These are phyloP conservation scores for Claviceps capensis DNA, from an alignment of 2,329 filamentous ascomycete genomes.

Conservation along the genomic window DNA sequence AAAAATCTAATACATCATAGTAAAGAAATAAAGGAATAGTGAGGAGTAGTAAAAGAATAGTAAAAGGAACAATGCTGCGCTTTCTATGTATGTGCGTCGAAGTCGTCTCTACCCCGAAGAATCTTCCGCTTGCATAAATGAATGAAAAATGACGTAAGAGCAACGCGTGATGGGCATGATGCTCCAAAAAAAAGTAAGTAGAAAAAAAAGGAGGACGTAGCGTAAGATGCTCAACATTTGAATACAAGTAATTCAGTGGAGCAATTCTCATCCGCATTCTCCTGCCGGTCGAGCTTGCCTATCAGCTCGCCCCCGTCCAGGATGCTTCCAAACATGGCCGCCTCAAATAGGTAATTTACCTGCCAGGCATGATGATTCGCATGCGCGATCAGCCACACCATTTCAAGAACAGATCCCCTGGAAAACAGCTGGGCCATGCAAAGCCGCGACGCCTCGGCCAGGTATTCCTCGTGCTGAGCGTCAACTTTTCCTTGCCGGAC, in stretches of 20 bases:
- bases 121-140: no score
- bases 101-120: no score
- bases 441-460: conserved; percentile 7
- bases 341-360: conserved; percentile 18
- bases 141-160: no score
- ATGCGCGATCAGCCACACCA: conserved; percentile 11
- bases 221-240: not conserved
- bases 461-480: conserved; percentile 6
- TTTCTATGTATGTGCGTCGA: no score
- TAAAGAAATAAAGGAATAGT: no score
- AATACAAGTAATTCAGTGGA: not conserved
- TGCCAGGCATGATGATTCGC: conserved; percentile 16
- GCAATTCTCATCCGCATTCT: not conserved
- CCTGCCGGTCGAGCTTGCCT: conserved; percentile 15
- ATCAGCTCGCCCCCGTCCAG: conserved; percentile 15
- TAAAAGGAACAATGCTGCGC: no score
- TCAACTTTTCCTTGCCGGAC: conserved; percentile 8
- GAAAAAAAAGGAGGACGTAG: not conserved
- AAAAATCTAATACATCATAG: no score
- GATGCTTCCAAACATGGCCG: conserved; percentile 21
- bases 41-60: no score
- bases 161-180: no score
- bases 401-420: conserved; percentile 7
- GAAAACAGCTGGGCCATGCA: conserved; percentile 13
- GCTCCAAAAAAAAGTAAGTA: no score